Base-by-base conservation (phyloP, 1,284 basidiomycete genomes). In the Cerrena zonata region DNA sequence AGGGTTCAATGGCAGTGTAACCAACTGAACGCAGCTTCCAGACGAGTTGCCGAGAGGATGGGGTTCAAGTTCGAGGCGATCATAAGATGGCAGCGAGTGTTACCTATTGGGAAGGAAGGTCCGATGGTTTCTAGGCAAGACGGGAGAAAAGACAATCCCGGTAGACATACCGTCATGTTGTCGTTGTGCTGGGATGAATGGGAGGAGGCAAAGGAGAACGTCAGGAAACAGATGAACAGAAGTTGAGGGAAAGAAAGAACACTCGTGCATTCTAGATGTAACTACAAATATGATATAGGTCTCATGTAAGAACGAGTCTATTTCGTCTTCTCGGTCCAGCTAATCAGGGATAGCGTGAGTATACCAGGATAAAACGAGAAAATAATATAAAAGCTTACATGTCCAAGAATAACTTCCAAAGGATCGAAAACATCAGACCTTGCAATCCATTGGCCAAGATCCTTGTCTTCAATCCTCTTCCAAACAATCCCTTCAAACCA, bases 321-420 rank as follows among this genome's bases (percentile, higher is more conserved):
- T 25, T 44, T 44, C 18, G 42, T 44, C 18, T 44, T 21, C 10
- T 69, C 67, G 36, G 72, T 63, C 72, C 72, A 73, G 22, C 71
- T 73, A 52, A 18, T 23, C 21, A 19, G 11, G 13, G 45, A 34
- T n/a, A 4, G 3, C 10, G 5, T 10, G 39, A 27, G 5, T 25
- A n/a, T 15, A 34, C 30, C 15, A 34, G 30, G 15, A 15, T 7
- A 34, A 34, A 34, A 7, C 5, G n/a, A 25, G 4, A 25, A 34
- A 34, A 36, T 10, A 30, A 21, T 24, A 27, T 49, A 27, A 42
- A 15, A 12, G 77, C 87, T 71, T 63, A 89, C 89, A 91, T 50
- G 66, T 94, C 89, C 69, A 86, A 70, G 63, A 94, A 92, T 52
- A 89, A 65, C 62, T 84, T 87, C 91, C 91, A 94, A 15, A 94